Conservation (phyloP, 495 filamentous ascomycete species). For the Lasiosphaeria ovina region DNA sequence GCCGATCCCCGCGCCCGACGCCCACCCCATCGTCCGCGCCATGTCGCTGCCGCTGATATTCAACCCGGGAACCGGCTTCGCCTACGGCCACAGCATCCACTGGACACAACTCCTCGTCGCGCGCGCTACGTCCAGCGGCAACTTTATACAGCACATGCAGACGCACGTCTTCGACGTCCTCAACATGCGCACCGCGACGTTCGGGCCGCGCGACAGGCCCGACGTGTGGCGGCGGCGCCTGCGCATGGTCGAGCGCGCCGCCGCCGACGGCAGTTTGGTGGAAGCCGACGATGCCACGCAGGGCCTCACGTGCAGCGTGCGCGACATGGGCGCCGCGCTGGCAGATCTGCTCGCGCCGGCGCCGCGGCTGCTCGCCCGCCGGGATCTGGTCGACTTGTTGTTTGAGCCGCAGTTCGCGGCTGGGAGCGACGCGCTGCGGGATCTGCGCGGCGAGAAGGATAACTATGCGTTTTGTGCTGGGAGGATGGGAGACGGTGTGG, state of each 20-base stretch:
- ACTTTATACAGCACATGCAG: slow-evolving; percentile 16
- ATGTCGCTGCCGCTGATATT: slow-evolving; percentile 20
- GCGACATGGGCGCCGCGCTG: slow-evolving; percentile 2
- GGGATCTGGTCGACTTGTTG: slow-evolving; percentile 6
- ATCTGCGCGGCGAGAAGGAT: slow-evolving; percentile 6
- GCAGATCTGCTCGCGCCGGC: not conserved
- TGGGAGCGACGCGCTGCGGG: not conserved
- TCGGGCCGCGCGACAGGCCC: slow-evolving; percentile 12
- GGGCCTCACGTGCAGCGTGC: slow-evolving; percentile 10
- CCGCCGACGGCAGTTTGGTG: not conserved
- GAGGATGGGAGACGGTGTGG: not conserved
- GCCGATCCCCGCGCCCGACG: not conserved
- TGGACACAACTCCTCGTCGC: slow-evolving; percentile 24
- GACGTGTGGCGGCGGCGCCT: slow-evolving; percentile 15
- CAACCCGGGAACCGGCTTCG: slow-evolving; percentile 30
- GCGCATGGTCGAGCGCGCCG: slow-evolving; percentile 12
- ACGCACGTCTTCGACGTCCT: not conserved
- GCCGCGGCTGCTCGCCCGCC: not conserved
- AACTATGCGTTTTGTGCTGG: slow-evolving; percentile 10
- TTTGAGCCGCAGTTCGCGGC: slow-evolving; percentile 4
- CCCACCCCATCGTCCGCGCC: slow-evolving; percentile 1
- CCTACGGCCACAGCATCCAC: slow-evolving; percentile 25
- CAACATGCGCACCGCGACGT: slow-evolving; percentile 16
- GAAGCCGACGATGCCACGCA: slow-evolving; percentile 7
- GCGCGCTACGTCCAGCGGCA: slow-evolving; percentile 11